Base-by-base conservation (phyloP, 768 basidiomycete genomes). In the Agaricus subrufescens region DNA sequence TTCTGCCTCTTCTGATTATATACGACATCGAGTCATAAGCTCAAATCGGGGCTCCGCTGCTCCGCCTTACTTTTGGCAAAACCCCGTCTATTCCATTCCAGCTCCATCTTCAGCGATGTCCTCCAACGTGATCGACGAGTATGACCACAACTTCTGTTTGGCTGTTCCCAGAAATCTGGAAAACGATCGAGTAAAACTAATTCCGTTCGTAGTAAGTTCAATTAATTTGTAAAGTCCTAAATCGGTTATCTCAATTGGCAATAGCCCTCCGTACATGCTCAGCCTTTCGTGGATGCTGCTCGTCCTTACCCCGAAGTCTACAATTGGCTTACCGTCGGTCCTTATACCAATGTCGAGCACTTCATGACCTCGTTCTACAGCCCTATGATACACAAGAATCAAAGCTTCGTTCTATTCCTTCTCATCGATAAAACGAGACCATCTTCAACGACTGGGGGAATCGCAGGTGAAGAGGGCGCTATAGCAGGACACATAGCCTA, bases 401-500 rank as follows among this genome's bases (percentile, higher is more conserved):
- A 67, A 2, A 69, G 66, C 4, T 63, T 64, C 37, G 52, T 77
- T 11, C 66, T 83, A n/a, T 84, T 81, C 60, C 78, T 76, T 38
- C 69, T 86, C 39, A 75, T 79, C 61, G 82, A 86, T 66, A 81
- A 79, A 59, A 75, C 76, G 0, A 66, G 62, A 9, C 57, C 67
- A 1, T 25, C 60, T 25, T 54, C 26, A n/a, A 37, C 23, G 30
- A n/a, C 15, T 56, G 58, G 45, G 43, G 43, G 48, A 27, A 26
- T 52, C 2, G 49, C 46, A 1, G 50, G 40, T 0, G 44, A 52
- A 37, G 62, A 66, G 11, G 68, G 67, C 4, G 60, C 63, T 4
- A 61, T 86, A 12, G 85, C 85, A 3, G 86, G 83, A 0, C 68
- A 74, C 6, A 75, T 86, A 8, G 82, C 78, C 0, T 71, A 80